Conservation (phyloP, 352 stramenopile species). For the Pythium aphanidermatum region DNA sequence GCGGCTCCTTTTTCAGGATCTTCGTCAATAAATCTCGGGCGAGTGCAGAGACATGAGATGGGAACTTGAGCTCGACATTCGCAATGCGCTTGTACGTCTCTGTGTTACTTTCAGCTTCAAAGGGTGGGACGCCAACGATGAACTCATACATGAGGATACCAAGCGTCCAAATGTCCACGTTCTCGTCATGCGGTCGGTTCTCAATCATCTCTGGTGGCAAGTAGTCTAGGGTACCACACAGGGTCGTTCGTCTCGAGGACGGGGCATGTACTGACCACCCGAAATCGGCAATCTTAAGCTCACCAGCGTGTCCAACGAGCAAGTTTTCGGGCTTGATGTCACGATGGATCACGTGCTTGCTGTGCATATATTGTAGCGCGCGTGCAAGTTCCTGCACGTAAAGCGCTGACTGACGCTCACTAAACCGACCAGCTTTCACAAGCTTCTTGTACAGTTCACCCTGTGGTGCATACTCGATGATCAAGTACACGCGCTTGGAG, state of each 20-base stretch:
- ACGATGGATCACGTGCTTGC: conserved; percentile 99
- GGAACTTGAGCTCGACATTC: conserved; percentile 95
- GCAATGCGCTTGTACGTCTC: conserved; percentile 98
- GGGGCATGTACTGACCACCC: conserved; percentile 99
- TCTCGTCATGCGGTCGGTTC: conserved; percentile 95
- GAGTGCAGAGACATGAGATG: conserved; percentile 84
- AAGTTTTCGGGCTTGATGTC: conserved; percentile 99
- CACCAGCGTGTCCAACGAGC: conserved; percentile 90
- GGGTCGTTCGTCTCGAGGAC: conserved; percentile 93
- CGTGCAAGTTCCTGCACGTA: conserved; percentile 95
- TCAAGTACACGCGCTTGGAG: conserved; percentile 98
- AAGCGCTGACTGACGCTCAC: conserved; percentile 86
- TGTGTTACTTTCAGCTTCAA: conserved; percentile 94
- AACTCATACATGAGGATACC: conserved; percentile 99
- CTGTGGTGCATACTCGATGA: conserved; percentile 98
- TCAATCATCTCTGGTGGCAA: conserved; percentile 99
- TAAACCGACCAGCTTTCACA: conserved; percentile 88
- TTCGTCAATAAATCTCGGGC: conserved; percentile 94
- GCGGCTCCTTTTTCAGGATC: conserved; percentile 94
- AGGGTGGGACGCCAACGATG: conserved; percentile 95
- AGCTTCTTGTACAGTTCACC: conserved; percentile 99
- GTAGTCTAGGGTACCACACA: conserved; percentile 99
- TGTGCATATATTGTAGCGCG: conserved; percentile 97
- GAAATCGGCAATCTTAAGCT: conserved; percentile 99
- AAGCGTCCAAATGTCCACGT: conserved; percentile 97